These are phyloP conservation scores for Penicillium pancosmium DNA, from an alignment of 495 filamentous ascomycete species.

Conservation along the genomic window DNA sequence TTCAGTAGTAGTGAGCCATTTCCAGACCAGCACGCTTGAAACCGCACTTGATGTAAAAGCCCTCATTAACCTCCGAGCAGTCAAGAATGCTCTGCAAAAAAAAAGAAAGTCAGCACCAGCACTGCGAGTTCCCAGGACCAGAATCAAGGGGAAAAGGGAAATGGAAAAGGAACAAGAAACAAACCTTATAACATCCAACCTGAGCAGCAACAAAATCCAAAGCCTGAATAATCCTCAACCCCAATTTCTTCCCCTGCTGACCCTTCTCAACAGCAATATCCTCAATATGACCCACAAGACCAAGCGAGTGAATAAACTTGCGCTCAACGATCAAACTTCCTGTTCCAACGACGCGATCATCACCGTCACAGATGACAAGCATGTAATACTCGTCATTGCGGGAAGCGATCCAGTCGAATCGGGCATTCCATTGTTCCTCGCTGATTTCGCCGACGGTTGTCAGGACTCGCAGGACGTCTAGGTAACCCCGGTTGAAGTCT, in stretches of 20 bases:
- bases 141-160: too few species aligned
- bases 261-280: slow-evolving; percentile 94
- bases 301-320: slow-evolving; percentile 54
- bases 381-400: slow-evolving; percentile 84
- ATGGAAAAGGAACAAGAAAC: slow-evolving; percentile 32
- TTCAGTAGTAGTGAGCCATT: slow-evolving; percentile 94
- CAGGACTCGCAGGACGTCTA: slow-evolving; percentile 87
- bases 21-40: slow-evolving; percentile 91
- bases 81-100: slow-evolving; percentile 64
- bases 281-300: slow-evolving; percentile 91
- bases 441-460: slow-evolving; percentile 90
- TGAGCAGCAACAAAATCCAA: slow-evolving; percentile 84
- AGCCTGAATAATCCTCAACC: slow-evolving; percentile 89
- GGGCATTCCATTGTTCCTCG: slow-evolving; percentile 71
- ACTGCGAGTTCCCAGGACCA: too few species aligned
- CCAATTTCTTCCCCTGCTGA: slow-evolving; percentile 96
- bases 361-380: slow-evolving; percentile 76
- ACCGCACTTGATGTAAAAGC: slow-evolving; percentile 98
- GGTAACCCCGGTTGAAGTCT: slow-evolving; percentile 76
- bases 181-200: slow-evolving; percentile 90
- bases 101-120: slow-evolving; percentile 11
- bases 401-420: slow-evolving; percentile 81
- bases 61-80: slow-evolving; percentile 85
- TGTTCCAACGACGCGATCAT: slow-evolving; percentile 75
- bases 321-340: slow-evolving; percentile 80